Evolutionary conservation across 805 yeast species (phyloP), one percentile per base, ranked within the genome.

Genomic region (Saccharomycopsis sp.): DNA sequence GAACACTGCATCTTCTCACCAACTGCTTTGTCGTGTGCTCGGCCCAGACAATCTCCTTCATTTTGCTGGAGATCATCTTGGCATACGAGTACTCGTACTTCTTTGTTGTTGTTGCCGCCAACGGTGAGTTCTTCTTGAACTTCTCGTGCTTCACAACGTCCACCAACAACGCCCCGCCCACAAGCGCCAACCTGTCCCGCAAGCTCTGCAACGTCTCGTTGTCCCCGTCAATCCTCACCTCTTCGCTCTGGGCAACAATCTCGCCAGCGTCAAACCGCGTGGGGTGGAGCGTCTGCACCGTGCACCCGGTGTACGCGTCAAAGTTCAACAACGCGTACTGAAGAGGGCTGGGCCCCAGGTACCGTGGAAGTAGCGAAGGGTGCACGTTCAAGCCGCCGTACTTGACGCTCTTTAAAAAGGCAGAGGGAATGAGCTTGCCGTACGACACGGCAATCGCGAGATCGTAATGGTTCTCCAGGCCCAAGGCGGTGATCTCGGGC

Each of bases 381-480:
- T 92, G 98, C 1, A 92, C 86, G 54, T 92, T 92, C 20, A 92
- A 55, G 0, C 96, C 94, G 3, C 88, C 86, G 53, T 58, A 74
- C 9, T 58, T 56, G 16, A 77, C 60, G 0, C 56, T 37, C 0
- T 53, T 37, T 1, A 92, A 58, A 48, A 86, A 74, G 2, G 56
- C 43, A 0, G 60, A 61, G 0, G 97, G 96, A 3, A 92, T 86
- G 34, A 89, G 63, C 38, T 68, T 67, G 0, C 97, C 98, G 57
- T 77, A 92, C 0, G 96, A 86, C 1, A 87, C 96, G 0, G 97
- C 96, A n/a, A 92, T 67, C 1, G 87, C 80, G 49, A 87, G 55
- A 48, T 81, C 73, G 56, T 70, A 79, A 2, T 56, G 41, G 1
- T 55, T 43, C 0, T 45, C 35, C 0, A 49, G 44, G 22, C 62